phyloP scores from a whole-genome alignment of 2,329 filamentous ascomycete genomes.

The Diaporthe longicolla region DNA sequence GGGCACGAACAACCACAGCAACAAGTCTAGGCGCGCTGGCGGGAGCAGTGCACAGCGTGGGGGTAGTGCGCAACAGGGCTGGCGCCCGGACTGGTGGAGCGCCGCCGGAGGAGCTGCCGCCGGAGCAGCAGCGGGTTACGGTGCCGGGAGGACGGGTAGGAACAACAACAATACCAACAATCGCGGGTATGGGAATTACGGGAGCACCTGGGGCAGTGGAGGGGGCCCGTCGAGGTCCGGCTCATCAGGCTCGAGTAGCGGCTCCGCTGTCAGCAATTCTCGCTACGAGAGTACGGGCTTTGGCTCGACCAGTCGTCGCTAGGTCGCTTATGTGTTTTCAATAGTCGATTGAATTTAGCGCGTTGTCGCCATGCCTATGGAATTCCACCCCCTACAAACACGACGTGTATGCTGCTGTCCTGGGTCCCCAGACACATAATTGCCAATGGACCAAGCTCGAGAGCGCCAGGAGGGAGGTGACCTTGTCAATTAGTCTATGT shows the following conservation, averaged over 20 bases:
- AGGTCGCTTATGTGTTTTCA: background rate
- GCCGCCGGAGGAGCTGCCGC: constrained; percentile 66
- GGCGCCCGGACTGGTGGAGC: constrained; percentile 83
- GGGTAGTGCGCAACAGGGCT: constrained; percentile 59
- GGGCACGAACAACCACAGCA: constrained; percentile 52
- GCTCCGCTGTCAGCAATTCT: constrained; percentile 52
- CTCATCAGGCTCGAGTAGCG: constrained; percentile 51
- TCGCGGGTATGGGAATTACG: constrained; percentile 48
- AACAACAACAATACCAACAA: constrained; percentile 54
- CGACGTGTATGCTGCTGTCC: background rate
- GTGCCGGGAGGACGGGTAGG: constrained; percentile 67
- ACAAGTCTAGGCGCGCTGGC: constrained; percentile 1
- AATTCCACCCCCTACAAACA: background rate
- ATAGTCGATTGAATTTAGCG: background rate
- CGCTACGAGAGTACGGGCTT: constrained; percentile 80
- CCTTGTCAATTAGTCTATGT: constrained; percentile 41
- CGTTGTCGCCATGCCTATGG: background rate
- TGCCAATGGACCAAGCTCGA: background rate
- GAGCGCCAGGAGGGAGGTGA: background rate
- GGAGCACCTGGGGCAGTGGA: constrained; percentile 50
- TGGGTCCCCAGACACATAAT: background rate
- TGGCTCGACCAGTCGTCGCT: constrained; percentile 76
- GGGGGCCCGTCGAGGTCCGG: constrained; percentile 53
- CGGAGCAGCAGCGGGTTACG: constrained; percentile 78
- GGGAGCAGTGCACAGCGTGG: constrained; percentile 44